Percentiles rank a stretch among this genome's conserved stretches.
Evolutionary conservation across 352 stramenopile species (phyloP).

Genomic region (Elongisporangium senticosum): DNA sequence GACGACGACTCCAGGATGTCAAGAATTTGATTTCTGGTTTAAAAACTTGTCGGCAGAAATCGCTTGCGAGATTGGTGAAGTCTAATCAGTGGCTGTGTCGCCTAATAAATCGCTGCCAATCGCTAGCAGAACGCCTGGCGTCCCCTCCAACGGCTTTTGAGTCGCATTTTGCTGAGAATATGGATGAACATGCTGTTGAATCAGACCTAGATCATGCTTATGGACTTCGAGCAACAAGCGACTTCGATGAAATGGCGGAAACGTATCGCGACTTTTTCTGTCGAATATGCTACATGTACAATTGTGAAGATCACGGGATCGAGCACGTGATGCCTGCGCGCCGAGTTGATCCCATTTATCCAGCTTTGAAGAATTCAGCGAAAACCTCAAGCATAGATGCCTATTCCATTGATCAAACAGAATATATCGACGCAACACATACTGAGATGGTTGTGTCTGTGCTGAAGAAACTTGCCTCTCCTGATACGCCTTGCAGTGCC

Average conservation of each 20-base stretch:
- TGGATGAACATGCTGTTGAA: neutral
- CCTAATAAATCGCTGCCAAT: slow-evolving; percentile 11
- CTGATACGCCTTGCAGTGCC: slow-evolving; percentile 1
- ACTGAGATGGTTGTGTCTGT: neutral
- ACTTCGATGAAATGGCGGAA: slow-evolving; percentile 38
- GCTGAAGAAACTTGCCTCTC: slow-evolving; percentile 1
- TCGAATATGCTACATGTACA: slow-evolving; percentile 54
- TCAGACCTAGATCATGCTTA: neutral
- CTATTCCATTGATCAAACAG: slow-evolving; percentile 1
- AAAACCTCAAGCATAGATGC: neutral
- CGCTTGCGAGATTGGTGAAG: slow-evolving; percentile 1
- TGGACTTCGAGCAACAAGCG: slow-evolving; percentile 2
- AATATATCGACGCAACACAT: slow-evolving; percentile 7
- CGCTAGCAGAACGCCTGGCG: slow-evolving; percentile 10
- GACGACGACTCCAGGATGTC: slow-evolving; percentile 6
- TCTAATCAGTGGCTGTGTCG: slow-evolving; percentile 13
- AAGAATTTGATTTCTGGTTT: slow-evolving; percentile 8
- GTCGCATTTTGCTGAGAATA: slow-evolving; percentile 2
- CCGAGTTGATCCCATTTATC: slow-evolving; percentile 9
- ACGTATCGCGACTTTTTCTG: slow-evolving; percentile 55
- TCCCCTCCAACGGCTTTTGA: slow-evolving; percentile 5
- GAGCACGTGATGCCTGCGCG: slow-evolving; percentile 9
- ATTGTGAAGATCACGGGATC: slow-evolving; percentile 52
- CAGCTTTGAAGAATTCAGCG: neutral
- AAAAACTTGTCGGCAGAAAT: neutral